Conservation (phyloP, 1,284 basidiomycete species). For the Tylopilus sp. region DNA sequence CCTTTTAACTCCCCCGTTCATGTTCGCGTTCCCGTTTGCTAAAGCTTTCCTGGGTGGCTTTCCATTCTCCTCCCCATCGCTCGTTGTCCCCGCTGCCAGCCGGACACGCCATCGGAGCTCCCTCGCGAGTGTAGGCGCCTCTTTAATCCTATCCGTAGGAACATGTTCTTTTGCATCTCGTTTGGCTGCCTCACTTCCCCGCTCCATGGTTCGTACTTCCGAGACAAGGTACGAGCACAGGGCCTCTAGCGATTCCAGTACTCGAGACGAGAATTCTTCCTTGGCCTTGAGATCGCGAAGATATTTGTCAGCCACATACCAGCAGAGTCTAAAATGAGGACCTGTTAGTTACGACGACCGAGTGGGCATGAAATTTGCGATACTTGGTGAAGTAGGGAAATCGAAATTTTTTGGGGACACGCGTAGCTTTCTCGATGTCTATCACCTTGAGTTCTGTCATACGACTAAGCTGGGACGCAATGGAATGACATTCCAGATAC, state of each 20-base stretch:
- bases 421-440: slow-evolving; percentile 89
- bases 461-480: slow-evolving; percentile 3
- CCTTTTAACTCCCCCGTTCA: slow-evolving; percentile 47
- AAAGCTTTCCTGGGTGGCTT: slow-evolving; percentile 31
- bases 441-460: slow-evolving; percentile 76
- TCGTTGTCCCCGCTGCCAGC: slow-evolving; percentile 58
- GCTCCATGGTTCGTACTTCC: slow-evolving; percentile 69
- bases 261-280: slow-evolving; percentile 56
- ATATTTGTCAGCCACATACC: slow-evolving; percentile 84
- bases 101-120: slow-evolving; percentile 80
- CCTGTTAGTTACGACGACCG: slow-evolving; percentile 1
- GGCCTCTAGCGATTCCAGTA: slow-evolving; percentile 67
- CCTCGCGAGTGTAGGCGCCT: slow-evolving; percentile 71
- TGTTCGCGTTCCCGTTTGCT: slow-evolving; percentile 24
- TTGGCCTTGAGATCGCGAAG: slow-evolving; percentile 65
- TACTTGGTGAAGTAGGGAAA: slow-evolving; percentile 86
- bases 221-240: slow-evolving; percentile 78
- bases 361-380: slow-evolving; percentile 19
- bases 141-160: slow-evolving; percentile 75
- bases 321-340: slow-evolving; percentile 62
- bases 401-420: slow-evolving; percentile 92
- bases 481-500: slow-evolving; percentile 25
- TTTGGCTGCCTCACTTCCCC: slow-evolving; percentile 56
- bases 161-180: slow-evolving; percentile 77
- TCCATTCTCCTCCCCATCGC: slow-evolving; percentile 60